Evolutionary conservation across 2,329 filamentous ascomycete species (phyloP).

Genomic region (Exophiala spinifera): DNA sequence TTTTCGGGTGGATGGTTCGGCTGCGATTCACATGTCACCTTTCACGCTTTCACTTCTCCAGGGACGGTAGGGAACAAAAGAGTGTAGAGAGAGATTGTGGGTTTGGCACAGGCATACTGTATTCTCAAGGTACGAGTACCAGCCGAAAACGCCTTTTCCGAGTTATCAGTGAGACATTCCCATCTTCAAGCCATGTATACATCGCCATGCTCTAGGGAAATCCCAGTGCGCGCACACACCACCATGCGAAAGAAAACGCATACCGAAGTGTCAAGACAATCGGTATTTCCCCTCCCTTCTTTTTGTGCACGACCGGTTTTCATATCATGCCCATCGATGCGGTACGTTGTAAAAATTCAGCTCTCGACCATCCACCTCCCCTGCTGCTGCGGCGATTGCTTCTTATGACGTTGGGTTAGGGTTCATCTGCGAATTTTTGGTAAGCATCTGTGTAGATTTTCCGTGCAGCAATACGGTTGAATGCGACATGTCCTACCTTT

Average conservation of each 20-base stretch:
- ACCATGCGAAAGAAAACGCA: slow-evolving; percentile 9
- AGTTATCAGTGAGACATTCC: slow-evolving; percentile 16
- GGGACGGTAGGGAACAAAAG: no score
- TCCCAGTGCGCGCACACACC: slow-evolving; percentile 2
- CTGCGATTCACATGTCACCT: no score
- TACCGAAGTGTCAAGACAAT: neutral
- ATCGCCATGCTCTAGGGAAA: slow-evolving; percentile 17
- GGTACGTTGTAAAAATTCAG: slow-evolving; percentile 1
- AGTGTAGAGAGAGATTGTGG: neutral
- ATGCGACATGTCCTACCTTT: slow-evolving; percentile 63
- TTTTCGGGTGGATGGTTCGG: no score
- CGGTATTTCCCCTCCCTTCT: neutral
- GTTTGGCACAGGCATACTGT: neutral
- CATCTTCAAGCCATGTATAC: slow-evolving; percentile 19
- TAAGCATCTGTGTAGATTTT: neutral
- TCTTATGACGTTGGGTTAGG: slow-evolving; percentile 26
- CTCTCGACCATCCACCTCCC: neutral
- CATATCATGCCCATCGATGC: neutral
- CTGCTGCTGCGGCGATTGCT: neutral
- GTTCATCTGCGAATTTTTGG: slow-evolving; percentile 22
- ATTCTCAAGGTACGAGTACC: slow-evolving; percentile 12
- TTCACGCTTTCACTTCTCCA: no score
- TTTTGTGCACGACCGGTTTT: neutral
- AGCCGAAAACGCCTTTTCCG: slow-evolving; percentile 16
- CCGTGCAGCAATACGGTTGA: neutral